A percentile compares a stretch with the other conserved stretches of the same genome.
These are phyloP conservation scores for Xerocomellus intermedius DNA, from an alignment of 768 basidiomycete species.

Conservation along the genomic window DNA sequence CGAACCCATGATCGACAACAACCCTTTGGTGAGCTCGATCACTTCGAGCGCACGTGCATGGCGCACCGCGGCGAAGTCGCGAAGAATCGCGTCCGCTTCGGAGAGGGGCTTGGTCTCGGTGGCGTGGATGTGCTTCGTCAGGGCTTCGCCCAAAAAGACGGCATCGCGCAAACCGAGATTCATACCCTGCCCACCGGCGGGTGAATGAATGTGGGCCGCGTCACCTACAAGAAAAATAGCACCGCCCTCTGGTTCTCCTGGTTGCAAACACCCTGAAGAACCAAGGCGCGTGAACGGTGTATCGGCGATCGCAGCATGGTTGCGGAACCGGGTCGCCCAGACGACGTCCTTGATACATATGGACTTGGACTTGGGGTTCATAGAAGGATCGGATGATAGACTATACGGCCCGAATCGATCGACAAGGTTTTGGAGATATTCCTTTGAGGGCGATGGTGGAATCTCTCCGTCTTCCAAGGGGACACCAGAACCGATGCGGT, in stretches of 20 bases:
- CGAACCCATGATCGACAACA: constrained; percentile 27
- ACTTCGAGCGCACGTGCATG: constrained; percentile 41
- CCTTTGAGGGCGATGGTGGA: constrained; percentile 37
- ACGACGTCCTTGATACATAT: constrained; percentile 38
- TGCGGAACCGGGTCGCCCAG: constrained; percentile 50
- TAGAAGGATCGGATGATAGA: constrained; percentile 37
- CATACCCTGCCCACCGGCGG: constrained; percentile 59
- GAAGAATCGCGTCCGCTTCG: constrained; percentile 35
- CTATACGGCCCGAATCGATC: constrained; percentile 41
- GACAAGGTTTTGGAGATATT: constrained; percentile 45
- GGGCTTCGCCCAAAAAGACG: constrained; percentile 41
- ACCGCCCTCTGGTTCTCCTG: constrained; percentile 13
- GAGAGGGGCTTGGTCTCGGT: constrained; percentile 6
- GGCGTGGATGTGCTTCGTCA: constrained; percentile 37
- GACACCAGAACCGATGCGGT: constrained; percentile 43
- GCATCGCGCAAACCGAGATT: constrained; percentile 57
- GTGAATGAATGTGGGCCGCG: constrained; percentile 55
- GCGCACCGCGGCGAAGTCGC: constrained; percentile 36
- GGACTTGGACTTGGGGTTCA: constrained; percentile 32
- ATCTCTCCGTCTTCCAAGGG: constrained; percentile 37
- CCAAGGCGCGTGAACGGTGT: constrained; percentile 36
- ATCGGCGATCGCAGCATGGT: constrained; percentile 45
- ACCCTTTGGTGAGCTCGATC: constrained; percentile 40
- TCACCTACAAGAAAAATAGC: constrained; percentile 39
- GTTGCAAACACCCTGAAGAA: neutral